Evolutionary conservation across 306 rosid genomes (phyloP).

Genomic region (Fragaria iinumae): DNA sequence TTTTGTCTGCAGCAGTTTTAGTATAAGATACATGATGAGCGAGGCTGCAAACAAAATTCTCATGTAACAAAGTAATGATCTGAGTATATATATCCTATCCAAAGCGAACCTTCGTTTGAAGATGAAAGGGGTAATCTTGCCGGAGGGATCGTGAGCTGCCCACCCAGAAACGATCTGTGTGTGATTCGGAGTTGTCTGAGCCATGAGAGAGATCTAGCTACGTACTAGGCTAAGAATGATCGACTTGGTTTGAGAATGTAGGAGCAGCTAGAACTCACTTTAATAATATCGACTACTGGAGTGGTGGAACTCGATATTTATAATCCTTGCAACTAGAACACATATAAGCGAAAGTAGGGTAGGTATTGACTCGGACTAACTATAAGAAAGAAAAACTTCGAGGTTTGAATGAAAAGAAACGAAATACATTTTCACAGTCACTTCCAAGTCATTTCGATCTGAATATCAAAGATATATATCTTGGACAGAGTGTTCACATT

Average conservation of each 20-base stretch:
- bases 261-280: not conserved
- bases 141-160: constrained; percentile 86
- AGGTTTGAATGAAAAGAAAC: not conserved
- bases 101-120: constrained; percentile 31
- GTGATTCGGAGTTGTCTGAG: constrained; percentile 65
- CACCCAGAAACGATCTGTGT: constrained; percentile 67
- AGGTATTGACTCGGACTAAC: not conserved
- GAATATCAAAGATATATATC: not conserved
- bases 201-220: constrained; percentile 30
- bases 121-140: constrained; percentile 52
- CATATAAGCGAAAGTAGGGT: not conserved
- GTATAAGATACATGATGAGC: not conserved
- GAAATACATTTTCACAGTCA: not conserved
- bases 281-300: not conserved
- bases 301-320: not conserved
- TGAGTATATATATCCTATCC: not conserved
- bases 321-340: not conserved
- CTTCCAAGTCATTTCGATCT: not conserved
- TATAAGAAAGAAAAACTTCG: not conserved
- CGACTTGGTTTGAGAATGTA: not conserved
- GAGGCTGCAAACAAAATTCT: not conserved
- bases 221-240: not conserved
- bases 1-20: constrained; percentile 45
- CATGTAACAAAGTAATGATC: not conserved
- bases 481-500: not conserved